Conservation (phyloP, 169 alveolate species). For the Fabrea salina region DNA sequence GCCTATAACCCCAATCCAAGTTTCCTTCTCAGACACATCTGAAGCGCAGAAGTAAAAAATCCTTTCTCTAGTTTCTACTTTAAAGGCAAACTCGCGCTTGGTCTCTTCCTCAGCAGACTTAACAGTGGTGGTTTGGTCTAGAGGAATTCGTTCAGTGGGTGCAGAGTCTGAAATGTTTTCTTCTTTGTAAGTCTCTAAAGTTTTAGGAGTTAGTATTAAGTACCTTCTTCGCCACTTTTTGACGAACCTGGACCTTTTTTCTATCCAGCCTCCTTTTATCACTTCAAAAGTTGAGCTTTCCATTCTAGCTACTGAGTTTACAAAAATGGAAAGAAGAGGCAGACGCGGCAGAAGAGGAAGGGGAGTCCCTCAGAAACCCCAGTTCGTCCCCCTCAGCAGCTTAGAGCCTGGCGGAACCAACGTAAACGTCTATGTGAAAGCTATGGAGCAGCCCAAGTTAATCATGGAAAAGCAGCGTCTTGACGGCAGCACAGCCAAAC, state of each 20-base stretch:
- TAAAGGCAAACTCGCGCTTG: slow-evolving; percentile 65
- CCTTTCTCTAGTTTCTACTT: slow-evolving; percentile 72
- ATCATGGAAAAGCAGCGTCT: too few relatives aligned
- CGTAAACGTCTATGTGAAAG: too few relatives aligned
- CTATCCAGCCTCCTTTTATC: slow-evolving; percentile 78
- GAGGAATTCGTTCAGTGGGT: slow-evolving; percentile 65
- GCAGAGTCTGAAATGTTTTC: slow-evolving; percentile 44
- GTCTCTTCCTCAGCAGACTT: slow-evolving; percentile 77
- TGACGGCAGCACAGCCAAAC: too few relatives aligned
- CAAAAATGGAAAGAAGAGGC: too few relatives aligned
- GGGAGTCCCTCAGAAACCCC: too few relatives aligned
- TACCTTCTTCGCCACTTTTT: slow-evolving; percentile 83
- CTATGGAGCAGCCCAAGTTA: too few relatives aligned
- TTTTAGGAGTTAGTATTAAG: slow-evolving; percentile 72
- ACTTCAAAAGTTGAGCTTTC: too few relatives aligned
- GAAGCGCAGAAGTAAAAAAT: slow-evolving; percentile 64
- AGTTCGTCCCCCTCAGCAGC: too few relatives aligned
- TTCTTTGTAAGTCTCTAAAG: slow-evolving; percentile 69
- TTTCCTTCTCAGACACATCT: slow-evolving; percentile 66
- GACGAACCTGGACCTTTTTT: slow-evolving; percentile 68
- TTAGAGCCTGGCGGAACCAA: too few relatives aligned
- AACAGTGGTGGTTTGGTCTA: slow-evolving; percentile 73
- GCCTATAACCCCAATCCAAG: slow-evolving; percentile 83
- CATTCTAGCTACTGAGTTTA: too few relatives aligned
- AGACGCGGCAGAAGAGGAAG: too few relatives aligned